These are phyloP conservation scores for Wickerhamiella kurtzmanii DNA, from an alignment of 805 yeast species.

Conservation along the genomic window DNA sequence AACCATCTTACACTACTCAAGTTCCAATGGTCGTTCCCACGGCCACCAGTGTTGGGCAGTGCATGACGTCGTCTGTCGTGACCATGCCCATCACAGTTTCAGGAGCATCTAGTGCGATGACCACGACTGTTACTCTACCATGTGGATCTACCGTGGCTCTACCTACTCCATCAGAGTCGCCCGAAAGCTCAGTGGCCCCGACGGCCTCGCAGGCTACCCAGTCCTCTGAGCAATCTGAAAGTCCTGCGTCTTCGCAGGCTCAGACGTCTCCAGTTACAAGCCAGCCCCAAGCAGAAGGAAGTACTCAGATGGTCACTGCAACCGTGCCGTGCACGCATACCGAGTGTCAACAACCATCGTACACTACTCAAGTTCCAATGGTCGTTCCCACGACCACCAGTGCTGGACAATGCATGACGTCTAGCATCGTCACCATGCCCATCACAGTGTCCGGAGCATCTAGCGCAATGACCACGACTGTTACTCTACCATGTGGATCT, in stretches of 20 bases:
- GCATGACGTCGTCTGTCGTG: conserved; percentile 4
- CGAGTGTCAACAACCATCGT: conserved; percentile 1
- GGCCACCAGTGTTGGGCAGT: conserved; percentile 4
- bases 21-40: conserved; percentile 4
- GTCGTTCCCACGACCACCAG: conserved; percentile 4
- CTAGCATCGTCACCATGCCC: background rate
- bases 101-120: conserved; percentile 3
- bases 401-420: conserved; percentile 7
- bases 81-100: conserved; percentile 2
- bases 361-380: conserved; percentile 4
- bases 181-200: background rate
- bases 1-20: background rate
- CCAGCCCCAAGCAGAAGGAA: background rate
- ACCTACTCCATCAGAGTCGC: background rate
- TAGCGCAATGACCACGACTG: conserved; percentile 3
- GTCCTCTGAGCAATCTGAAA: background rate
- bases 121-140: conserved; percentile 5
- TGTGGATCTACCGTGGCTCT: conserved; percentile 1
- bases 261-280: background rate
- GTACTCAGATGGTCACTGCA: background rate
- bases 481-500: conserved; percentile 7
- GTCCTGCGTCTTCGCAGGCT: background rate
- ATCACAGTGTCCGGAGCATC: conserved; percentile 6
- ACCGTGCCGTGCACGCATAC: conserved; percentile 3
- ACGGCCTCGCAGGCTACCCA: background rate